These are phyloP conservation scores for Batrachochytrium dendrobatidis DNA, from an alignment of 371 early-diverging fungal genomes.

Conservation along the genomic window DNA sequence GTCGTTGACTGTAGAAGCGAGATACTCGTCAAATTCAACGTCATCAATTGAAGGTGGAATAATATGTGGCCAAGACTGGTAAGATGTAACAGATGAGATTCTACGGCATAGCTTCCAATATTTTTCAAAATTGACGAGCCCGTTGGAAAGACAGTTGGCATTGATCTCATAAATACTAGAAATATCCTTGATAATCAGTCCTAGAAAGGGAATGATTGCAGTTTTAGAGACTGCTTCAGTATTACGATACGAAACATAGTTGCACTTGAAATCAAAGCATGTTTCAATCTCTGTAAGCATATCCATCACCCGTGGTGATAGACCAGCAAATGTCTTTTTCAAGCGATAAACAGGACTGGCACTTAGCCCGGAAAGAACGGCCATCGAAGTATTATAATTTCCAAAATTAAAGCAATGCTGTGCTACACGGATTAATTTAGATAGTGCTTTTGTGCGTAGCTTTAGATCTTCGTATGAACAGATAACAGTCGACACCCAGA, in stretches of 20 bases:
- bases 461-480: slow-evolving; percentile 15
- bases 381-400: slow-evolving; percentile 34
- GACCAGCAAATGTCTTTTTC: slow-evolving; percentile 27
- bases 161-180: slow-evolving; percentile 35
- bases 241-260: slow-evolving; percentile 26
- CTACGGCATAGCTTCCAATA: slow-evolving; percentile 11
- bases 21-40: too few relatives aligned
- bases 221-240: slow-evolving; percentile 9
- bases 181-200: slow-evolving; percentile 33
- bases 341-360: slow-evolving; percentile 25
- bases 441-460: slow-evolving; percentile 22
- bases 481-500: slow-evolving; percentile 34
- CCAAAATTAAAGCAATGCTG: slow-evolving; percentile 14
- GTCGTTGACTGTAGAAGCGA: too few relatives aligned
- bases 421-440: slow-evolving; percentile 31
- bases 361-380: slow-evolving; percentile 29
- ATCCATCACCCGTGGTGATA: slow-evolving; percentile 7
- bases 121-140: slow-evolving; percentile 28
- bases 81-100: slow-evolving; percentile 14
- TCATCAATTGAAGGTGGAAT: too few relatives aligned
- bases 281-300: slow-evolving; percentile 22
- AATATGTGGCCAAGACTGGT: slow-evolving; percentile 7
- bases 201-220: slow-evolving; percentile 31
- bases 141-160: slow-evolving; percentile 18
- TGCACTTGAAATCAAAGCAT: slow-evolving; percentile 18